Evolutionary conservation across 2,329 filamentous ascomycete genomes (phyloP).

Genomic region (Claviceps purpurea): DNA sequence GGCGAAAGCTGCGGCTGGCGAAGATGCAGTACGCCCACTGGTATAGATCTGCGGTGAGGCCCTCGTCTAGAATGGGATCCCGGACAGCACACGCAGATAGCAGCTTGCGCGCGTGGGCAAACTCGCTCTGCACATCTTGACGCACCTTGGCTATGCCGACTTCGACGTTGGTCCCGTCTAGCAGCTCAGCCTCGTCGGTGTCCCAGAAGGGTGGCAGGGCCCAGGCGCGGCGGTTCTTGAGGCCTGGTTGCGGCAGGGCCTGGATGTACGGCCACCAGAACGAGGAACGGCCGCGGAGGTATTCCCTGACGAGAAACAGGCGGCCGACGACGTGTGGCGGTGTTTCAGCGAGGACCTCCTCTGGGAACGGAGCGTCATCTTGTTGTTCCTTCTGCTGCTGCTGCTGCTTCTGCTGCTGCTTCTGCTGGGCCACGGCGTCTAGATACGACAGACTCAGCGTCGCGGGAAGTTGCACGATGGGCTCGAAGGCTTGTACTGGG

Average conservation of each 20-base stretch:
- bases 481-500: slow-evolving; percentile 22
- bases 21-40: slow-evolving; percentile 53
- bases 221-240: slow-evolving; percentile 29
- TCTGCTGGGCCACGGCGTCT: slow-evolving; percentile 29
- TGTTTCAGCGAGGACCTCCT: slow-evolving; percentile 32
- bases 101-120: slow-evolving; percentile 26
- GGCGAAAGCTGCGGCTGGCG: slow-evolving; percentile 50
- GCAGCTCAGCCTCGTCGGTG: slow-evolving; percentile 41
- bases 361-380: slow-evolving; percentile 25
- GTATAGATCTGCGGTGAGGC: slow-evolving; percentile 39
- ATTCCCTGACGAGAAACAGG: slow-evolving; percentile 58
- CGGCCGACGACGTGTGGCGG: slow-evolving; percentile 48
- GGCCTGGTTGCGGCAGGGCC: slow-evolving; percentile 47
- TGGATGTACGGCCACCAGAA: slow-evolving; percentile 58
- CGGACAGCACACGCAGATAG: slow-evolving; percentile 5
- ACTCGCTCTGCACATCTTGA: slow-evolving; percentile 31
- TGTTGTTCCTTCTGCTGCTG: not conserved
- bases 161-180: slow-evolving; percentile 40
- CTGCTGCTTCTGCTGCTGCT: not conserved
- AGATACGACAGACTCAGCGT: slow-evolving; percentile 43
- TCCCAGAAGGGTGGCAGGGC: slow-evolving; percentile 51
- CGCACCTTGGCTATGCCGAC: slow-evolving; percentile 36
- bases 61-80: slow-evolving; percentile 13
- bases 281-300: slow-evolving; percentile 41
- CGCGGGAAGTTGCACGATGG: slow-evolving; percentile 39